Evolutionary conservation across 1,284 basidiomycete genomes (phyloP), one percentile per base, ranked within the genome.

Genomic region (Cryptococcus sp.): DNA sequence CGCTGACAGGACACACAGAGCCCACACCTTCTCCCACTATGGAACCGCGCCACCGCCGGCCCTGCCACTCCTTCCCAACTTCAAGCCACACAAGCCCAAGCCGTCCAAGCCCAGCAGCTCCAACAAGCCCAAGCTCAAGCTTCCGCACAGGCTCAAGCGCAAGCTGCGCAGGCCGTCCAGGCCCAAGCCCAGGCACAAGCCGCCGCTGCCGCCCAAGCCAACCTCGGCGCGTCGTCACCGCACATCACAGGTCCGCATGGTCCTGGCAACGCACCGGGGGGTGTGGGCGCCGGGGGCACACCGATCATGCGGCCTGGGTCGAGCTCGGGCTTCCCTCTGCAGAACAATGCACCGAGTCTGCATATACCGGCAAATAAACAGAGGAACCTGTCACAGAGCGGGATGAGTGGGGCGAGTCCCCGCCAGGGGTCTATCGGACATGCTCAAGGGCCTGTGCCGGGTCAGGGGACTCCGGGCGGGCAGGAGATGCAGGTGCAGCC

Each of bases 121-220:
- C 28, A 33, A 33, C 55, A 56, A 45, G 50, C 50, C 18, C 69
- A 71, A 68, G 48, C 61, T 80, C 51, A 81, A 80, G 49, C 52
- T 23, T 33, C 28, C 9, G 28, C 28, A 9, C 28, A 33, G 9
- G 50, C 48, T 3, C 57, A 56, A 43, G 33, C 42, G 4, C 37
- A 38, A 6, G 54, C 54, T 21, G 50, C 62, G 80, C 51, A 81
- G 80, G 28, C 52, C 12, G 50, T 33, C 18, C 50, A 52, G 16
- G 44, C 47, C 37, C 55, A 56, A 49, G 50, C 50, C 6, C 57
- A 59, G 43, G 54, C 38, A 3, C 53, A 55, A 35, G 55, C 47
- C 42, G 28, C 33, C 3, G 53, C 46, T 1, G 47, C 50, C 4
- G 54, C 43, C 23, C 52, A 53, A 37, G 52, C 52, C 12, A 43